Conservation (phyloP, 2,329 filamentous ascomycete species). For the Monosporascus sp. region DNA sequence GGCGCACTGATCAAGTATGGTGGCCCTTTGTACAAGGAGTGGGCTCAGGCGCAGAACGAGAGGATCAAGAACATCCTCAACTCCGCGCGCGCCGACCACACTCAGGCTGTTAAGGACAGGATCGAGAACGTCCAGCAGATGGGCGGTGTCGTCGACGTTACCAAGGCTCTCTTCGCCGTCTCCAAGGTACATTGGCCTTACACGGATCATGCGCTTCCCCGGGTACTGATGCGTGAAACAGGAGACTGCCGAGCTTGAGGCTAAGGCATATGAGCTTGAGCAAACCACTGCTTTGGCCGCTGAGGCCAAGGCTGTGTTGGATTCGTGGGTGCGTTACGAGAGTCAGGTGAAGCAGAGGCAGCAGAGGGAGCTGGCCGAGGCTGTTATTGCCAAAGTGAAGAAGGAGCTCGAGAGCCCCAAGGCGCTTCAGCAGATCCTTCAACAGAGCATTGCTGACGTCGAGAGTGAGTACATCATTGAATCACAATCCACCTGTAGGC, state of each 20-base stretch:
- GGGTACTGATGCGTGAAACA: slow-evolving; percentile 30
- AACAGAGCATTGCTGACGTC: slow-evolving; percentile 92
- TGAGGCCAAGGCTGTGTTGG: slow-evolving; percentile 92
- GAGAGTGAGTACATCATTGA: slow-evolving; percentile 62
- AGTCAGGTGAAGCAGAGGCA: slow-evolving; percentile 97
- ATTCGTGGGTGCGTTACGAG: slow-evolving; percentile 99
- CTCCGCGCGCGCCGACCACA: slow-evolving; percentile 89
- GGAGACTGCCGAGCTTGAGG: slow-evolving; percentile 97
- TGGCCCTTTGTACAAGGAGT: slow-evolving; percentile 86
- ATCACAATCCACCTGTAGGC: slow-evolving; percentile 11
- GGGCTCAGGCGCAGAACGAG: slow-evolving; percentile 81
- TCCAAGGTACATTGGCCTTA: slow-evolving; percentile 67
- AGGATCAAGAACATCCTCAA: slow-evolving; percentile 97
- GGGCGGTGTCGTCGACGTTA: slow-evolving; percentile 88
- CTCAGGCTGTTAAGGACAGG: slow-evolving; percentile 86
- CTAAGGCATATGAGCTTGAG: slow-evolving; percentile 94
- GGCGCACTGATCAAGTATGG: slow-evolving; percentile 87
- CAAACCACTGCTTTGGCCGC: slow-evolving; percentile 87
- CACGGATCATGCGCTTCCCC: neutral
- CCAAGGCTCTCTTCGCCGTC: slow-evolving; percentile 94
- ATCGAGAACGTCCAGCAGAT: slow-evolving; percentile 95
- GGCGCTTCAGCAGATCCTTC: slow-evolving; percentile 92
- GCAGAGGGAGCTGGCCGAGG: slow-evolving; percentile 91
- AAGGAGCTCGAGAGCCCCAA: slow-evolving; percentile 99
- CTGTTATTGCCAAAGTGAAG: slow-evolving; percentile 92